These are phyloP conservation scores for Vitis amurensis DNA, from an alignment of 164 flowering plant species.

Conservation along the genomic window DNA sequence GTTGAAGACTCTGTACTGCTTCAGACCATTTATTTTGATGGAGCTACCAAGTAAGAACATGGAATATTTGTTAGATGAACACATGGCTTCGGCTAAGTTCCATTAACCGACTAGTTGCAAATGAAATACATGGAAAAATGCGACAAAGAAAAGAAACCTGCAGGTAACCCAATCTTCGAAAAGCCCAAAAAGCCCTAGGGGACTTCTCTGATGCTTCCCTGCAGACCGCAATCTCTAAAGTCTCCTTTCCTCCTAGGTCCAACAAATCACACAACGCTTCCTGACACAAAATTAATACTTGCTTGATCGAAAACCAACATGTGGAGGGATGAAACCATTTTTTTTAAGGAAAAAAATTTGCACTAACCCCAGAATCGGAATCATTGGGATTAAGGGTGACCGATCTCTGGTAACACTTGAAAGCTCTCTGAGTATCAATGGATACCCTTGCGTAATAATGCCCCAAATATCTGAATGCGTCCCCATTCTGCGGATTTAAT, in stretches of 20 bases:
- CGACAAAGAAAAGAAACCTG: conserved; percentile 39
- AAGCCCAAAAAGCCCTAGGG: conserved; percentile 95
- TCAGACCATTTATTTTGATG: conserved; percentile 80
- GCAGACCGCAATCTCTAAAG: conserved; percentile 66
- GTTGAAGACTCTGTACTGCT: conserved; percentile 88
- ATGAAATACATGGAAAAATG: background rate
- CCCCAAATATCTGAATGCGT: conserved; percentile 72
- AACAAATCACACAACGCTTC: conserved; percentile 83
- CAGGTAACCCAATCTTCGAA: conserved; percentile 73
- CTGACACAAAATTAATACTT: conserved; percentile 23
- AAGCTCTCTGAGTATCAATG: conserved; percentile 57
- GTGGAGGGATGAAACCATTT: too few species aligned
- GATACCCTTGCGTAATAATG: conserved; percentile 54
- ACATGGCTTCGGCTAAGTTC: background rate
- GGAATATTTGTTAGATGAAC: background rate
- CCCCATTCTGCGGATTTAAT: conserved; percentile 67
- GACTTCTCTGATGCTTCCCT: conserved; percentile 72
- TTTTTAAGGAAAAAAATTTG: background rate
- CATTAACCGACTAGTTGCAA: background rate
- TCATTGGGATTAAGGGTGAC: conserved; percentile 72
- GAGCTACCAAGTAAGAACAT: conserved; percentile 24
- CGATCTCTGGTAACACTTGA: conserved; percentile 89
- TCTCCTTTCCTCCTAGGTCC: conserved; percentile 68
- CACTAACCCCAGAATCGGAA: conserved; percentile 65
- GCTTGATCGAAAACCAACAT: too few species aligned